A percentile compares a stretch with the other conserved stretches of the same genome.
phyloP scores from a whole-genome alignment of 345 rosid genomes.

The Gossypium mustelinum region DNA sequence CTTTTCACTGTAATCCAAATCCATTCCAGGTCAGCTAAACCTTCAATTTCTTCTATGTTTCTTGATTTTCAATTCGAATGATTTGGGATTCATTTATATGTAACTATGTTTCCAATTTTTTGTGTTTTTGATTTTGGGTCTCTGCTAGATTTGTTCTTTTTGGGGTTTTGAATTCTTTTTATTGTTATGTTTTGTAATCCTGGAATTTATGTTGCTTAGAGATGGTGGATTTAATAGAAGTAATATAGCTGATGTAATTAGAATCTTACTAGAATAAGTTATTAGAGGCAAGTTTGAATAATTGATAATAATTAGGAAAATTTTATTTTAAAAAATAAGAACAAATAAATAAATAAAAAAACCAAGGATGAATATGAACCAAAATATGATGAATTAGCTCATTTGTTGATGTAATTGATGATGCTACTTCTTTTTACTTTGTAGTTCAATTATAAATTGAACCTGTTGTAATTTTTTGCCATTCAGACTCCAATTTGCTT shows the following conservation, averaged over 20 bases:
- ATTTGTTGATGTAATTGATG: neutral
- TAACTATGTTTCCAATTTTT: neutral
- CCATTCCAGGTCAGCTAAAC: neutral
- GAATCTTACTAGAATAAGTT: neutral
- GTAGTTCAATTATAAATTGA: conserved; percentile 1
- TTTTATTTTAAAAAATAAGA: neutral
- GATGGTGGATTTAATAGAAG: neutral
- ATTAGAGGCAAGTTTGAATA: neutral
- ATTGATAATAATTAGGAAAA: neutral
- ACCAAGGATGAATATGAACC: no score
- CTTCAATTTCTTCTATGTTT: neutral
- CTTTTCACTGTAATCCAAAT: neutral
- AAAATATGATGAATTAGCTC: no score
- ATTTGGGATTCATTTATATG: neutral
- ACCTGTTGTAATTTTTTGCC: neutral
- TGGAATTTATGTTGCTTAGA: neutral
- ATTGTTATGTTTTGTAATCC: neutral
- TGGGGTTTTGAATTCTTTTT: neutral
- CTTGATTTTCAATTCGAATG: neutral
- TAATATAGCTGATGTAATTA: neutral
- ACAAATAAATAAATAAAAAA: no score
- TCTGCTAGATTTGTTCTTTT: neutral
- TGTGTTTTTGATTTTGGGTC: neutral
- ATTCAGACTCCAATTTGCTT: neutral
- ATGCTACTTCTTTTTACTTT: neutral